These are phyloP conservation scores for Phialemonium atrogriseum DNA, from an alignment of 2,329 filamentous ascomycete species.

Conservation along the genomic window DNA sequence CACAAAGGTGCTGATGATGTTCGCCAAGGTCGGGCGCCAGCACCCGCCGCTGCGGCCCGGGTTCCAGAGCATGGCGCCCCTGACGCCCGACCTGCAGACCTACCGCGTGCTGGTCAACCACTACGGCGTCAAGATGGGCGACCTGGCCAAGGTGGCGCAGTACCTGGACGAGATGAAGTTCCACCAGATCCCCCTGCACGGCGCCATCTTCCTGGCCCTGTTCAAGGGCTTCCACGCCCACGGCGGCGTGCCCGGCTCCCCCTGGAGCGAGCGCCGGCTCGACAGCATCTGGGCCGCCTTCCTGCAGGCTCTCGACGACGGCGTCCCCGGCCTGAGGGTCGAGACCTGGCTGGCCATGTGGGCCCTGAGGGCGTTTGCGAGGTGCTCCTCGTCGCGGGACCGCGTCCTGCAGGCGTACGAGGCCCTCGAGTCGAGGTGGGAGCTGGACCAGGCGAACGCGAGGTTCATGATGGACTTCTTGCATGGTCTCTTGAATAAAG, in stretches of 20 bases:
- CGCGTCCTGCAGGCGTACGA: slow-evolving; percentile 48
- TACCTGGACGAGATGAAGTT: slow-evolving; percentile 74
- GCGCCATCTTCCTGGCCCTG: slow-evolving; percentile 69
- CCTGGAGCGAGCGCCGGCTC: slow-evolving; percentile 67
- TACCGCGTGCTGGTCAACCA: slow-evolving; percentile 74
- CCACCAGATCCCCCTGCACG: slow-evolving; percentile 60
- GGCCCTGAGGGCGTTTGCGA: slow-evolving; percentile 55
- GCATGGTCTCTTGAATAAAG: slow-evolving; percentile 28
- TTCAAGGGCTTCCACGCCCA: slow-evolving; percentile 75
- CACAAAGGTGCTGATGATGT: slow-evolving; percentile 48
- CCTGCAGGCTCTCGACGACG: slow-evolving; percentile 41
- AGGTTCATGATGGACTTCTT: slow-evolving; percentile 39
- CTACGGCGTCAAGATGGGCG: slow-evolving; percentile 58
- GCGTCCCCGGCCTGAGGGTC: slow-evolving; percentile 39
- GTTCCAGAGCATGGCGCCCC: slow-evolving; percentile 54
- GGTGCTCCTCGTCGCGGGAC: slow-evolving; percentile 43
- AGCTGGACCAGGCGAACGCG: slow-evolving; percentile 28
- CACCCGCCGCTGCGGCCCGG: slow-evolving; percentile 43
- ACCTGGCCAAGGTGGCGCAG: slow-evolving; percentile 61
- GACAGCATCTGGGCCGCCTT: slow-evolving; percentile 60
- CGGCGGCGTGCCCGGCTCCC: slow-evolving; percentile 53
- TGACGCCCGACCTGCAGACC: slow-evolving; percentile 69
- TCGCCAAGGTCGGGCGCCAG: slow-evolving; percentile 43
- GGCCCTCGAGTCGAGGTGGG: slow-evolving; percentile 38
- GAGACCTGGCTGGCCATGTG: slow-evolving; percentile 54